phyloP scores from a whole-genome alignment of 2,329 filamentous ascomycete genomes.

The Westerdykella ornata region DNA sequence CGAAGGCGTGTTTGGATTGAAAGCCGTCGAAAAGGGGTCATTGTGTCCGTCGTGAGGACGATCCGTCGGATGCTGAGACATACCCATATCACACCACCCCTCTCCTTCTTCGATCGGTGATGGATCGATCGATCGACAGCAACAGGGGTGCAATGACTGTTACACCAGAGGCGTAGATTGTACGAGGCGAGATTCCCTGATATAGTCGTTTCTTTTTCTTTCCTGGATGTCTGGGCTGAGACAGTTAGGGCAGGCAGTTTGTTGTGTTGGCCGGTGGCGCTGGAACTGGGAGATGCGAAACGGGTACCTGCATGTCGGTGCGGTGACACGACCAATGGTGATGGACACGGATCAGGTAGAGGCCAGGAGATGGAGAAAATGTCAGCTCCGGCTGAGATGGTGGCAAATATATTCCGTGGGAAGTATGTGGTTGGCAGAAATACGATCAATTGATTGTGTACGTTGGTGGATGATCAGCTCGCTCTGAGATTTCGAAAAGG shows the following conservation, averaged over 20 bases:
- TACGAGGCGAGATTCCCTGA: conserved; percentile 12
- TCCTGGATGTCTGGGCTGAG: conserved; percentile 15
- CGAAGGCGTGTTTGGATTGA: background rate
- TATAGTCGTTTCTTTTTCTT: conserved; percentile 16
- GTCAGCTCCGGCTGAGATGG: too few species aligned
- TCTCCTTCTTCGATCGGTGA: too few species aligned
- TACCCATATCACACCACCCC: background rate
- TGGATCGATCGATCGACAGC: too few species aligned
- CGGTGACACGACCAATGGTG: background rate
- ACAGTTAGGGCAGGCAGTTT: conserved; percentile 10
- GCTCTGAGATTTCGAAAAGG: too few species aligned
- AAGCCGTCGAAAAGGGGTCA: conserved; percentile 1
- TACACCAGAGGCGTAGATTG: conserved; percentile 14
- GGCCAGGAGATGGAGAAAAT: too few species aligned
- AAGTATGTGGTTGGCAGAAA: too few species aligned
- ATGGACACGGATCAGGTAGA: background rate
- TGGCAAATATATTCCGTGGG: too few species aligned
- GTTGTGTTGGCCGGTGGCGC: conserved; percentile 5
- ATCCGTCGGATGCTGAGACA: background rate
- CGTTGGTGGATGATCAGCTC: too few species aligned
- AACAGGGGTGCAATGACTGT: conserved; percentile 7
- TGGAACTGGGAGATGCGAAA: conserved; percentile 5
- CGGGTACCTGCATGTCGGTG: conserved; percentile 5
- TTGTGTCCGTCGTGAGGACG: background rate
- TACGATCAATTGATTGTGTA: too few species aligned